Evolutionary conservation across 306 rosid genomes (phyloP).

Genomic region (Cajanus cajan): DNA sequence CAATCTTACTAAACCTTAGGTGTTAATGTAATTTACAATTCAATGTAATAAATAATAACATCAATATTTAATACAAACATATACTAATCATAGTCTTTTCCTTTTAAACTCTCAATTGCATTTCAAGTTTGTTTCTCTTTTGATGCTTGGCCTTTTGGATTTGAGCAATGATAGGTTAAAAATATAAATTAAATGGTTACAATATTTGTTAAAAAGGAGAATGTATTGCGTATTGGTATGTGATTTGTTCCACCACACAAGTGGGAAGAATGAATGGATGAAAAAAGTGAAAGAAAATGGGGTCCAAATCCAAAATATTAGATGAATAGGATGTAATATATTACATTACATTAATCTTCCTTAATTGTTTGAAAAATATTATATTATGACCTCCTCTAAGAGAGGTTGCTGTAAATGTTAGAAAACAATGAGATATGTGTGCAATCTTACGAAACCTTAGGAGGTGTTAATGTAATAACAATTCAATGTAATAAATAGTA

Average conservation of each 20-base stretch:
- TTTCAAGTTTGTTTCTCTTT: neutral
- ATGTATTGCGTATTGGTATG: neutral
- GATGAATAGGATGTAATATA: neutral
- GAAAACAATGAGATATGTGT: too few species aligned
- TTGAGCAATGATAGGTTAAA: neutral
- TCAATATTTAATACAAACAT: neutral
- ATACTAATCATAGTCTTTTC: neutral
- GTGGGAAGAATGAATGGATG: neutral
- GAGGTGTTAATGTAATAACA: neutral
- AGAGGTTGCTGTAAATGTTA: too few species aligned
- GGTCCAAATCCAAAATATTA: neutral
- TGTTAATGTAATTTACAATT: neutral
- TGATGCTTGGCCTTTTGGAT: conserved; percentile 12
- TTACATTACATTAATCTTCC: too few species aligned
- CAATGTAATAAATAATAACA: neutral
- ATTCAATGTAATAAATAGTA: neutral
- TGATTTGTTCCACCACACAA: conserved; percentile 9
- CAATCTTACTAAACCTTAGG: too few species aligned
- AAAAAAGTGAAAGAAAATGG: neutral
- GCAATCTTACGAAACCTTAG: too few species aligned
- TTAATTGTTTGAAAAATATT: too few species aligned
- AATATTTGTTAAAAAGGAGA: neutral
- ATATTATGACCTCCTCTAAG: too few species aligned
- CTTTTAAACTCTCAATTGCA: neutral
- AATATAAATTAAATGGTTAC: neutral